A percentile compares a stretch with the other conserved stretches of the same genome.
Conservation (phyloP, 768 basidiomycete genomes). For the Paxillus rubicundulus region DNA sequence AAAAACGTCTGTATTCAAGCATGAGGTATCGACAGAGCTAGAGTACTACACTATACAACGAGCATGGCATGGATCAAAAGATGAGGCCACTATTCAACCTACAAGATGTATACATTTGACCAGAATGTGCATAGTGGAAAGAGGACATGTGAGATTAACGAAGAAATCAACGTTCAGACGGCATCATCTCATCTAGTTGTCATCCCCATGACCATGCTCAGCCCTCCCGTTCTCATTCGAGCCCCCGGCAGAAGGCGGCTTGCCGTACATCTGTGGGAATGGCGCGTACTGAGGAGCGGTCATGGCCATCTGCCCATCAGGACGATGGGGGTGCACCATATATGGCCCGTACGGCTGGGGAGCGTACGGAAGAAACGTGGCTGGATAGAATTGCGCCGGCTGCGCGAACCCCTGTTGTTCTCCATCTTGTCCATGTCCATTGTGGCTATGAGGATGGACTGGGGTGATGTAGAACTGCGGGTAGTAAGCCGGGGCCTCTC, state of each 20-base stretch:
- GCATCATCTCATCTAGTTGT: conserved; percentile 28
- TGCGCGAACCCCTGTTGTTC: conserved; percentile 40
- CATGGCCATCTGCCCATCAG: conserved; percentile 39
- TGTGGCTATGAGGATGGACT: conserved; percentile 41
- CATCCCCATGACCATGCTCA: conserved; percentile 30
- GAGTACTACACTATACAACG: conserved; percentile 30
- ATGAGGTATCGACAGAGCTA: conserved; percentile 30
- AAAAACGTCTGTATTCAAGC: conserved; percentile 21
- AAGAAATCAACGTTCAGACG: conserved; percentile 14
- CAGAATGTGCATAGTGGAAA: conserved; percentile 3
- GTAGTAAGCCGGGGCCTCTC: conserved; percentile 50
- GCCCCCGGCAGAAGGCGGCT: conserved; percentile 37
- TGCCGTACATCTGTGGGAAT: conserved; percentile 38
- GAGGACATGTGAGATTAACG: conserved; percentile 15
- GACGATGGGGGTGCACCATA: conserved; percentile 43
- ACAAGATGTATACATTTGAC: conserved; percentile 26
- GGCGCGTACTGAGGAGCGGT: conserved; percentile 37
- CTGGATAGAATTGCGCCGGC: conserved; percentile 45
- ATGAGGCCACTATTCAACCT: conserved; percentile 23
- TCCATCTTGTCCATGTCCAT: conserved; percentile 40
- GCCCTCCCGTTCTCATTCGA: conserved; percentile 29
- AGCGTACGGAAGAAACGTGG: conserved; percentile 46
- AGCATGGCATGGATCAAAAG: conserved; percentile 18
- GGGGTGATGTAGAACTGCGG: conserved; percentile 49
- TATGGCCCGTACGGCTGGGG: conserved; percentile 49